Evolutionary conservation across 495 filamentous ascomycete species (phyloP).

Genomic region (Xylaria scruposa): DNA sequence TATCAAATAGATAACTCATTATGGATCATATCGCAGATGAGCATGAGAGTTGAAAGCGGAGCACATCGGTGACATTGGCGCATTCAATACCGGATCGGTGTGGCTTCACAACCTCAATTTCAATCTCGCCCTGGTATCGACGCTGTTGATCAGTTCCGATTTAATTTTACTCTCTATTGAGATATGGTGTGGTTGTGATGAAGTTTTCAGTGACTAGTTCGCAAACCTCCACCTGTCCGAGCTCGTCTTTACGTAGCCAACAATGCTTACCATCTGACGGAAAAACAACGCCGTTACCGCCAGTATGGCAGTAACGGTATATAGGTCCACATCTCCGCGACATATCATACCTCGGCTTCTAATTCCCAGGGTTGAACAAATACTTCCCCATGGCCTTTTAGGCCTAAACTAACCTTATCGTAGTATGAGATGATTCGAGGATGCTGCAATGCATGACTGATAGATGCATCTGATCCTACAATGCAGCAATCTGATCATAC

Average conservation of each 20-base stretch:
- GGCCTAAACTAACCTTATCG: background rate
- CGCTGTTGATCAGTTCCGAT: background rate
- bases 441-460: background rate
- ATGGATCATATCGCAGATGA: background rate
- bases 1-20: background rate
- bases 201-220: background rate
- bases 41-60: background rate
- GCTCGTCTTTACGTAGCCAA: background rate
- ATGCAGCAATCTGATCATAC: background rate
- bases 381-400: no score
- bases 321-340: no score
- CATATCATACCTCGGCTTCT: background rate
- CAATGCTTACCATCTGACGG: background rate
- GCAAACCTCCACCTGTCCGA: background rate
- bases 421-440: background rate
- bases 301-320: no score
- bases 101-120: background rate
- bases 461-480: background rate
- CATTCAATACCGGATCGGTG: background rate
- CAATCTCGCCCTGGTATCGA: background rate
- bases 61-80: background rate
- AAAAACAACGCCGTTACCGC: no score
- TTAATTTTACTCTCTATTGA: background rate
- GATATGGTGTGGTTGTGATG: background rate
- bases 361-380: background rate